Base-by-base conservation (phyloP, 2,329 filamentous ascomycete genomes). In the Niveomyces coronatus region DNA sequence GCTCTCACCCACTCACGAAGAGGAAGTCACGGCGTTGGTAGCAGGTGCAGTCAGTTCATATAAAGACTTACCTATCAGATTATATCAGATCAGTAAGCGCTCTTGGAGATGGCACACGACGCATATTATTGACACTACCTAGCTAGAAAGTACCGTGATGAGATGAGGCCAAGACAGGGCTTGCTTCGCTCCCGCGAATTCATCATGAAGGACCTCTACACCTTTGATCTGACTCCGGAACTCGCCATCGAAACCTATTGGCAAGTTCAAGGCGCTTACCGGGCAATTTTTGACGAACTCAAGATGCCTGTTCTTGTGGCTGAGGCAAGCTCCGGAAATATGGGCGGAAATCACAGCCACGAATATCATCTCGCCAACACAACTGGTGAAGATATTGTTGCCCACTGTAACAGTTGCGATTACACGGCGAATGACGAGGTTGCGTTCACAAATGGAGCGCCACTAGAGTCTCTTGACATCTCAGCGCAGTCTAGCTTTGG, bases 191-290 rank as follows among this genome's bases (percentile, higher is more conserved):
- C 85, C 1, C 79, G 87, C 44, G 91, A 98, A 53, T 98, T 98
- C 51, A 63, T 86, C 49, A 98, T 98, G 91, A 98, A 98, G 60
- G 91, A 98, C 57, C 71, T 98, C 1, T 98, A 98, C 57, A 95
- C 88, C 0, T 98, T 98, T 53, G 91, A 98, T 53, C 63, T 70
- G 24, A 80, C 71, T 4, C 56, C 68, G 1, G 62, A 73, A 18
- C 64, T 74, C n/a, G 89, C 89, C 2, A 64, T 88, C n/a, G 62
- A 73, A 35, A 94, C 89, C 0, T 98, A 98, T 49, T 61, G 75
- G 6, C 63, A 78, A 29, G 86, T 94, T 3, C 76, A 82, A 35
- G 57, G 59, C 26, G 82, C 82, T 2, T 98, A 98, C 55, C 68
- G 67, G 10, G 70, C 70, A 14, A 73, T 98, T 35, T 93, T 98